Evolutionary conservation across 176 grass and related monocot species (phyloP), one percentile per base, ranked within the genome.

Genomic region (Aegilops umbellulata): DNA sequence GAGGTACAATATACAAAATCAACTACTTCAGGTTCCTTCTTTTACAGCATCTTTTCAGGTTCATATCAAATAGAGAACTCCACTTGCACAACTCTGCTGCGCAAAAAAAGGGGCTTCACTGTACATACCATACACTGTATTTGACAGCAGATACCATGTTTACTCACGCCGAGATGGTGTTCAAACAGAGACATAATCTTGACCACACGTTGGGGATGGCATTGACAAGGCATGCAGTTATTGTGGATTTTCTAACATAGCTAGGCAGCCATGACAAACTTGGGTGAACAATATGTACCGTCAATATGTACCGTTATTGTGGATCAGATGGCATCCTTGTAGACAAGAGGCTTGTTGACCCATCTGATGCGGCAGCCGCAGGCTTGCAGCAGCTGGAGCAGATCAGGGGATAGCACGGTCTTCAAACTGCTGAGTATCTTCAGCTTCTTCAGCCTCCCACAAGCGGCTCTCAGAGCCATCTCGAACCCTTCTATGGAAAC

Each of bases 381-480:
- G 1, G 82, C 74, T 61, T 96, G 92, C 36, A 99, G 82, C 82
- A 89, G 82, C 86, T 94, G 91, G 63, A 99, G 82, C 29, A 99
- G 86, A 77, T 90, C 86, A 19, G 92, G 74, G 6, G 97, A 91
- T 35, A 99, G 85, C 65, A 98, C 79, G 12, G 86, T 27, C 86
- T 79, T 88, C 78, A 98, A 79, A 6, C 80, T 76, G 12, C 57
- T 71, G 51, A 98, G 93, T 58, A 98, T 88, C 90, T 98, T 98
- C 79, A 98, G 84, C 69, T 98, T 98, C 96, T 98, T 98, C 82
- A 98, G 81, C 84, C 89, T 95, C 38, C 90, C 90, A 0, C 90
- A 94, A 8, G 90, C 90, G 1, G 90, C 90, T 85, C 94, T 74
- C 42, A 98, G 82, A 6, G 94, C 92, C 79, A 92, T 79, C 84